Conservation (phyloP, 495 filamentous ascomycete species). For the Neurospora cerealis region DNA sequence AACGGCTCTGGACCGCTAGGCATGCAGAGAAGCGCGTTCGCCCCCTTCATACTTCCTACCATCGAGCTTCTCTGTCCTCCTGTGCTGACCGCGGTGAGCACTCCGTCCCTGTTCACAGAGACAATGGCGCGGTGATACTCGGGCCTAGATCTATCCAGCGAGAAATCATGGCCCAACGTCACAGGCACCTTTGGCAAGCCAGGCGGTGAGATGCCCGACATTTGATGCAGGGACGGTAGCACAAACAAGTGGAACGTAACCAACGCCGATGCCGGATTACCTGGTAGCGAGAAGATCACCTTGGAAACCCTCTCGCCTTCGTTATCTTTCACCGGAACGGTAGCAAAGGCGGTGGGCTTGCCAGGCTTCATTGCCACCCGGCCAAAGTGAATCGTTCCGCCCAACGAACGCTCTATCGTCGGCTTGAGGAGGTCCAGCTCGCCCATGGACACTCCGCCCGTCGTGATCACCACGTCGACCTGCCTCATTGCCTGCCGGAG, state of each 20-base stretch:
- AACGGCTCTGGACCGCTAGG: constrained; percentile 39
- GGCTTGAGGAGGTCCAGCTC: constrained; percentile 96
- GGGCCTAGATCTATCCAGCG: constrained; percentile 59
- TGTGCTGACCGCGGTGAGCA: constrained; percentile 69
- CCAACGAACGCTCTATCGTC: constrained; percentile 81
- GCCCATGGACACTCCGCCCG: constrained; percentile 95
- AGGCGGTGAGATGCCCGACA: constrained; percentile 47
- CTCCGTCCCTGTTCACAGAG: constrained; percentile 47
- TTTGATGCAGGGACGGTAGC: constrained; percentile 71
- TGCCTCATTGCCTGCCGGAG: constrained; percentile 62
- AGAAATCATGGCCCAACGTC: constrained; percentile 58
- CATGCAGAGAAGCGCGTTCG: constrained; percentile 78
- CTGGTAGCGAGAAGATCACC: constrained; percentile 83
- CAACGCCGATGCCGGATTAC: constrained; percentile 86
- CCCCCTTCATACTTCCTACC: constrained; percentile 77
- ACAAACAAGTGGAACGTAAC: constrained; percentile 94
- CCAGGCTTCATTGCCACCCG: constrained; percentile 96
- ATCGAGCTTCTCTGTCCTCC: constrained; percentile 82
- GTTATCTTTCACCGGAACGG: constrained; percentile 56
- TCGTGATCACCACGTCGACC: constrained; percentile 81
- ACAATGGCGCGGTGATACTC: constrained; percentile 82
- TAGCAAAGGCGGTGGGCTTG: constrained; percentile 95
- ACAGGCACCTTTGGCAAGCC: constrained; percentile 67
- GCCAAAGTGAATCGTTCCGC: constrained; percentile 94
- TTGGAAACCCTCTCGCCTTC: constrained; percentile 48